phyloP scores from a whole-genome alignment of 2,329 filamentous ascomycete species.

The Eutypella sp. region DNA sequence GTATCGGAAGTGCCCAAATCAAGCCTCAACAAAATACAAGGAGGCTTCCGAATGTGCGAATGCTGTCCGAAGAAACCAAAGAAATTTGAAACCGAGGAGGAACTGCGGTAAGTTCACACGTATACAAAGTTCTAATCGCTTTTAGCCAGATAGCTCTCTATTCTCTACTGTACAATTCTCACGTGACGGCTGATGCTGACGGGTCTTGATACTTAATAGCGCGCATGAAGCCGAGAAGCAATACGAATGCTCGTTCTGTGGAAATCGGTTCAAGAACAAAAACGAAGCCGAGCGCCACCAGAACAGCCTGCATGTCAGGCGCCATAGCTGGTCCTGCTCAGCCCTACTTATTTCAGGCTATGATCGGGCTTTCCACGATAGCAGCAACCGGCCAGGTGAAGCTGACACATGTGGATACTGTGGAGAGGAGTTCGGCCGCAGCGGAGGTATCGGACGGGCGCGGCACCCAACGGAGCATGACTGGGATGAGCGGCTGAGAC shows the following conservation, averaged over 20 bases:
- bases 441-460: conserved; percentile 36
- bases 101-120: conserved; percentile 63
- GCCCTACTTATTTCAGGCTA: conserved; percentile 62
- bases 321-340: conserved; percentile 95
- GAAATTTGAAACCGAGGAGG: conserved; percentile 81
- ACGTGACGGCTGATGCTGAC: conserved; percentile 7
- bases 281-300: conserved; percentile 96
- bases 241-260: conserved; percentile 88
- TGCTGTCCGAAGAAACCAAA: conserved; percentile 97
- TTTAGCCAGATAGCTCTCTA: background rate
- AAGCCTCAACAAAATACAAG: conserved; percentile 44
- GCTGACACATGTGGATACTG: conserved; percentile 91
- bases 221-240: conserved; percentile 92
- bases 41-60: conserved; percentile 65
- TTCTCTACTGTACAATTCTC: background rate
- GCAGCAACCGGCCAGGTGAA: conserved; percentile 59
- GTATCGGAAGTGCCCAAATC: conserved; percentile 46
- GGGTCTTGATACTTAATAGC: conserved; percentile 39
- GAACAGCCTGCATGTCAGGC: conserved; percentile 86
- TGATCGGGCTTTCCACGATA: conserved; percentile 82
- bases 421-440: conserved; percentile 75
- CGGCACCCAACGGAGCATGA: conserved; percentile 67
- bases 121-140: background rate
- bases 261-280: conserved; percentile 97
- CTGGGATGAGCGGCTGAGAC: conserved; percentile 81